Evolutionary conservation across 345 rosid genomes (phyloP).

Genomic region (Kandelia obovata): DNA sequence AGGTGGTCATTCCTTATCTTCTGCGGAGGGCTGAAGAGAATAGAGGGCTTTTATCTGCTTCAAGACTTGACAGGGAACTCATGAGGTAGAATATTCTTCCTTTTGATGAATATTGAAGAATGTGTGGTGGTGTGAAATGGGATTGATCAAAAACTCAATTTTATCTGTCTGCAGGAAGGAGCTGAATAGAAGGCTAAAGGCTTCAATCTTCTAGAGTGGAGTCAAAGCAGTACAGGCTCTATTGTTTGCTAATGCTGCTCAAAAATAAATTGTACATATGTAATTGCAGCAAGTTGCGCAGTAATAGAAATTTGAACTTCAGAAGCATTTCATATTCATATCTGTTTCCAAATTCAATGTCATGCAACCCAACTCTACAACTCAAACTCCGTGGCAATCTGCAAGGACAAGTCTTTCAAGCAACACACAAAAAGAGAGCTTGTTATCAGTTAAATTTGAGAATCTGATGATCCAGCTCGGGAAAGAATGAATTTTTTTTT

Average conservation of each 20-base stretch:
- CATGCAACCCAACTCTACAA: too few species aligned
- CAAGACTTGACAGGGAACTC: slow-evolving; percentile 62
- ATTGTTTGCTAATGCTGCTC: not conserved
- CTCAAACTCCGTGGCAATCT: too few species aligned
- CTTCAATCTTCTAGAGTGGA: slow-evolving; percentile 31
- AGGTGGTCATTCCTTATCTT: slow-evolving; percentile 69
- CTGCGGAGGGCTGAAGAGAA: slow-evolving; percentile 94
- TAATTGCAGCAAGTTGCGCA: too few species aligned
- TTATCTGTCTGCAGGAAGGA: slow-evolving; percentile 52
- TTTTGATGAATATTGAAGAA: not conserved
- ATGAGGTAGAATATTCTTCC: slow-evolving; percentile 43
- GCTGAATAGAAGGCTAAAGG: slow-evolving; percentile 52
- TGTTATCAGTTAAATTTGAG: too few species aligned
- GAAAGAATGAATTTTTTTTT: too few species aligned
- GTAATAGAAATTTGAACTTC: too few species aligned
- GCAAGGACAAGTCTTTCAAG: too few species aligned
- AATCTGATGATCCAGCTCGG: too few species aligned
- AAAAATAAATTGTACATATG: not conserved
- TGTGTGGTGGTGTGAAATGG: not conserved
- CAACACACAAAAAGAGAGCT: too few species aligned
- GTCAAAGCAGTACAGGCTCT: not conserved
- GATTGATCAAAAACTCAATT: too few species aligned
- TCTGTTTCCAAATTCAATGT: too few species aligned
- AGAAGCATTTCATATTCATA: too few species aligned
- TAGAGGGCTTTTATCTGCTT: slow-evolving; percentile 63